Evolutionary conservation across 179 eudicot species (phyloP).

Genomic region (Heliamphora pulchella): DNA sequence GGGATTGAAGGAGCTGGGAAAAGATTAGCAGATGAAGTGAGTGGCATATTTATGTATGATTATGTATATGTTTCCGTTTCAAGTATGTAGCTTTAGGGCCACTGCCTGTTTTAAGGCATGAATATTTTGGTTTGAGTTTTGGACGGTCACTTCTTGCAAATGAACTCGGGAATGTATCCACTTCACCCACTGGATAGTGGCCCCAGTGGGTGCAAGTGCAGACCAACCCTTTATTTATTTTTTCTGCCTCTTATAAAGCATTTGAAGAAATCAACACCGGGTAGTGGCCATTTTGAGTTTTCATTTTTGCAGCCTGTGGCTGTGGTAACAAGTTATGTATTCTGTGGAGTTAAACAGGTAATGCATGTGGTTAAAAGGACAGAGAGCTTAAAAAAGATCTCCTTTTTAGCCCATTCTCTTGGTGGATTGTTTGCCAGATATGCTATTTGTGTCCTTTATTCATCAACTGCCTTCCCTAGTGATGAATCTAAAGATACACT

Average conservation of each 20-base stretch:
- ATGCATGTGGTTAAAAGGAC: slow-evolving; percentile 61
- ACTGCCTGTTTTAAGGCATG: neutral
- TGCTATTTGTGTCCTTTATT: slow-evolving; percentile 68
- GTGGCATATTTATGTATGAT: slow-evolving; percentile 16
- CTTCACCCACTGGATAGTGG: neutral
- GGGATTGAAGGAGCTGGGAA: slow-evolving; percentile 96
- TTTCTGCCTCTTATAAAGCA: neutral
- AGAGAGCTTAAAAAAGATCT: slow-evolving; percentile 68
- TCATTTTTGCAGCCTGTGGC: neutral
- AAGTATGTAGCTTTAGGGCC: slow-evolving; percentile 6
- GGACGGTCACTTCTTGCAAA: neutral
- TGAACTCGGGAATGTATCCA: neutral
- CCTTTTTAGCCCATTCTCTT: slow-evolving; percentile 97
- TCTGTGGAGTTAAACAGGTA: slow-evolving; percentile 44
- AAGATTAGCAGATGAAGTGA: slow-evolving; percentile 93
- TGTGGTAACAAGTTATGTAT: neutral
- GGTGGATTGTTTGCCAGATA: slow-evolving; percentile 95
- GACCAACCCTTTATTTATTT: neutral
- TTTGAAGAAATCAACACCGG: neutral
- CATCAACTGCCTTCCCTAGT: slow-evolving; percentile 23
- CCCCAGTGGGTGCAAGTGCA: neutral
- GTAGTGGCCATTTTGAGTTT: neutral
- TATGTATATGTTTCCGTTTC: neutral
- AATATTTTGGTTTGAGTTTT: neutral
- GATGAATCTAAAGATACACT: slow-evolving; percentile 23